Percentiles rank a stretch among this genome's conserved stretches.
Evolutionary conservation across 1,284 basidiomycete species (phyloP).

Genomic region (Stygiomarasmius scandens): DNA sequence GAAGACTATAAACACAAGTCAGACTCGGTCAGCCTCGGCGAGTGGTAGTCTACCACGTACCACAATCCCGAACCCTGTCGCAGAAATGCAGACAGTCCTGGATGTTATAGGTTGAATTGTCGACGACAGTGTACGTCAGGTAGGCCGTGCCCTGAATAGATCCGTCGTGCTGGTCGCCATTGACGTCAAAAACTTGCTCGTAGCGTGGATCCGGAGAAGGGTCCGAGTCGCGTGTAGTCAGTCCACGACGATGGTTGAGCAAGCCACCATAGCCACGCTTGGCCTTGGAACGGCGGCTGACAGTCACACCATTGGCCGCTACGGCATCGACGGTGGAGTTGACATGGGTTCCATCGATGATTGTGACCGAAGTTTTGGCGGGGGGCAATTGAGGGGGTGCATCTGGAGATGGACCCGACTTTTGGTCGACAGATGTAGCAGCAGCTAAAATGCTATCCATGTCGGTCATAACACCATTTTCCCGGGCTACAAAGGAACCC

Average conservation of each 20-base stretch:
- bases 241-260: not conserved
- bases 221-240: not conserved
- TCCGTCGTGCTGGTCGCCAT: slow-evolving; percentile 13
- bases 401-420: slow-evolving; percentile 14
- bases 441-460: slow-evolving; percentile 15
- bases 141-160: slow-evolving; percentile 20
- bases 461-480: slow-evolving; percentile 16
- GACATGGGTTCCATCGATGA: slow-evolving; percentile 17
- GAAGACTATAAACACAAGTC: too few species aligned
- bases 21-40: too few species aligned
- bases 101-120: slow-evolving; percentile 14
- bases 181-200: slow-evolving; percentile 17
- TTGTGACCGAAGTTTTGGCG: slow-evolving; percentile 18
- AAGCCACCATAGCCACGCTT: not conserved
- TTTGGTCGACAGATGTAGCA: slow-evolving; percentile 17
- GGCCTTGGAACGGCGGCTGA: not conserved
- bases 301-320: not conserved
- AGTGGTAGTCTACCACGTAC: too few species aligned
- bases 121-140: slow-evolving; percentile 18
- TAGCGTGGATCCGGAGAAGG: slow-evolving; percentile 11
- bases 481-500: too few species aligned
- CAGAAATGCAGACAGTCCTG: slow-evolving; percentile 19
- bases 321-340: not conserved
- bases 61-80: slow-evolving; percentile 18
- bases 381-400: slow-evolving; percentile 17